These are phyloP conservation scores for Craspedostauros australis DNA, from an alignment of 108 stramenopile genomes.

Conservation along the genomic window DNA sequence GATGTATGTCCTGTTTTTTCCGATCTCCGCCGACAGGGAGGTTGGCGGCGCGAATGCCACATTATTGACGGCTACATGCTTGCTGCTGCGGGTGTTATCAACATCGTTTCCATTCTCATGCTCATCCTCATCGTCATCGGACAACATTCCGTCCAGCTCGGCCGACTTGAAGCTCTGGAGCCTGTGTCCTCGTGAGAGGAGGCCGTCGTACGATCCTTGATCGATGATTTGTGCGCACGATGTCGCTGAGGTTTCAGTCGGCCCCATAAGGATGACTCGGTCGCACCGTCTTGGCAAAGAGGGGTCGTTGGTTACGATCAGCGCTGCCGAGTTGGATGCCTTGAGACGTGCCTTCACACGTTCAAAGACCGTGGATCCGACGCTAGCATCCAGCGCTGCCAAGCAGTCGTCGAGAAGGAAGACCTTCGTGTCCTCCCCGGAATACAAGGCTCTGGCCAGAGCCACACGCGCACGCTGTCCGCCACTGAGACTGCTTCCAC, in stretches of 20 bases:
- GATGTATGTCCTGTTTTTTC: background rate
- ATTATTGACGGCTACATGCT: too few relatives aligned
- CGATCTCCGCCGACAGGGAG: too few relatives aligned
- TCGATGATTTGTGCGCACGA: slow-evolving; percentile 60
- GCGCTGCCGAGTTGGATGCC: slow-evolving; percentile 43
- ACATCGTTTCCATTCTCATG: too few relatives aligned
- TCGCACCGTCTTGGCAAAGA: slow-evolving; percentile 72
- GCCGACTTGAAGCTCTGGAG: slow-evolving; percentile 24
- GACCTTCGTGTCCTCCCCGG: slow-evolving; percentile 42
- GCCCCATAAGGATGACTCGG: slow-evolving; percentile 65
- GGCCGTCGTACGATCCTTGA: slow-evolving; percentile 65
- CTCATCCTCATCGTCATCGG: slow-evolving; percentile 8
- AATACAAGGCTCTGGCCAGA: slow-evolving; percentile 72
- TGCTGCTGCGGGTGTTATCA: too few relatives aligned
- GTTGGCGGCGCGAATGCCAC: too few relatives aligned
- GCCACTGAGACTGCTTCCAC: slow-evolving; percentile 68
- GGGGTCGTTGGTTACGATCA: slow-evolving; percentile 79
- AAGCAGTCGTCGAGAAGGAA: slow-evolving; percentile 56
- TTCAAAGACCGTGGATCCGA: slow-evolving; percentile 65
- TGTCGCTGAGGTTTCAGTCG: slow-evolving; percentile 1
- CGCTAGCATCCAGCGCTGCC: slow-evolving; percentile 66
- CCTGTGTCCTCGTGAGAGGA: slow-evolving; percentile 57
- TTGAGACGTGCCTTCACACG: slow-evolving; percentile 43
- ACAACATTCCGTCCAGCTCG: slow-evolving; percentile 5
- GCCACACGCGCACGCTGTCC: slow-evolving; percentile 93